Percentiles rank a stretch among this genome's conserved stretches.
These are phyloP conservation scores for Colletotrichum cereale DNA, from an alignment of 2,329 filamentous ascomycete species.

Conservation along the genomic window DNA sequence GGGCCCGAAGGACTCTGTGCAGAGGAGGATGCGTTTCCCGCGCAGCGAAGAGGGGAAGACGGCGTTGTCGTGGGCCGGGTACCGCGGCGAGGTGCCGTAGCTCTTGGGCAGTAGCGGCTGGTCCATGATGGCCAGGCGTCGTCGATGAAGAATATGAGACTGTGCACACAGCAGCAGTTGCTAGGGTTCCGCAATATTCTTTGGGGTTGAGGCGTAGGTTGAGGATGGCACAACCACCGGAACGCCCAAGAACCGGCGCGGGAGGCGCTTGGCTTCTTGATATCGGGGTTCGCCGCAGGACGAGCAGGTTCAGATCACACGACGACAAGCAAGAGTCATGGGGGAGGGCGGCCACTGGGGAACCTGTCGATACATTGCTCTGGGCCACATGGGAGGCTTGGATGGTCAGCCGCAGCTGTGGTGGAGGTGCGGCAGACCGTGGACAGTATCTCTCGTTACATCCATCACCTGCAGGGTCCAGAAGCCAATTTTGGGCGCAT, in stretches of 20 bases:
- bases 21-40: conserved; percentile 73
- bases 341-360: neutral
- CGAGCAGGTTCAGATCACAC: neutral
- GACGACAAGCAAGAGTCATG: conserved; percentile 16
- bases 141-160: neutral
- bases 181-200: neutral
- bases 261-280: conserved; percentile 30
- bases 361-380: conserved; percentile 29
- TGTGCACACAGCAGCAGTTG: neutral
- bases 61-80: conserved; percentile 53
- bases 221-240: neutral
- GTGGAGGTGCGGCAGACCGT: conserved; percentile 11
- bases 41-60: conserved; percentile 63
- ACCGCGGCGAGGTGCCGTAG: conserved; percentile 25
- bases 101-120: conserved; percentile 26
- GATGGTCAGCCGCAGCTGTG: conserved; percentile 19
- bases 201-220: neutral
- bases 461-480: conserved; percentile 34
- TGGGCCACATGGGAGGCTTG: conserved; percentile 38
- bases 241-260: neutral
- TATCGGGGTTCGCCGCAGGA: conserved; percentile 6
- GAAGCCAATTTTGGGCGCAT: conserved; percentile 18
- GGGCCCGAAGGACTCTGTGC: conserved; percentile 78
- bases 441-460: neutral
- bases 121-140: conserved; percentile 5